phyloP scores from a whole-genome alignment of 78 protist species.

The Dictyostelium capitatum region DNA sequence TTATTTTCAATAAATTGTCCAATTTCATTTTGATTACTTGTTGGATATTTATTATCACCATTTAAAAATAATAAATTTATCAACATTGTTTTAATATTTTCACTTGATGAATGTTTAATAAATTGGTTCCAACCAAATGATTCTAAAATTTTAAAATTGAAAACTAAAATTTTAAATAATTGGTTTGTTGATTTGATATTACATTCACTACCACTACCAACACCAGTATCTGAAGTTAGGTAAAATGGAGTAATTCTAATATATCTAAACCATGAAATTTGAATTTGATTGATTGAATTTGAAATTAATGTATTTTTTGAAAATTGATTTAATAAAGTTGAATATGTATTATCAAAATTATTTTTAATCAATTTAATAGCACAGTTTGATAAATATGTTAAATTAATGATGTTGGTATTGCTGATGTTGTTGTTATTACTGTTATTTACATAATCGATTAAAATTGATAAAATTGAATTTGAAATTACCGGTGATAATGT shows the following conservation, averaged over 20 bases:
- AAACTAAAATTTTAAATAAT: background rate
- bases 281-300: background rate
- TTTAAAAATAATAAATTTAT: background rate
- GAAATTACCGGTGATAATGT: background rate
- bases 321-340: background rate
- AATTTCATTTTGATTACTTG: conserved; percentile 5
- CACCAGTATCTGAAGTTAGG: background rate
- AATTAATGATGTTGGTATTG: background rate
- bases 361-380: background rate
- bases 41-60: background rate
- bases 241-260: conserved; percentile 12
- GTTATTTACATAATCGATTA: background rate
- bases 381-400: background rate
- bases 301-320: background rate
- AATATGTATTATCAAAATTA: background rate
- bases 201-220: background rate
- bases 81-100: background rate
- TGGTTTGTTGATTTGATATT: background rate
- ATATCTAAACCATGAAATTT: conserved; percentile 22
- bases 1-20: background rate
- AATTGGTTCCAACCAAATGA: conserved; percentile 12
- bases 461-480: background rate
- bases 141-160: background rate
- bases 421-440: background rate
- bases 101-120: background rate